These are phyloP conservation scores for Saksenaea oblongispora DNA, from an alignment of 371 early-diverging fungal genomes.

Conservation along the genomic window DNA sequence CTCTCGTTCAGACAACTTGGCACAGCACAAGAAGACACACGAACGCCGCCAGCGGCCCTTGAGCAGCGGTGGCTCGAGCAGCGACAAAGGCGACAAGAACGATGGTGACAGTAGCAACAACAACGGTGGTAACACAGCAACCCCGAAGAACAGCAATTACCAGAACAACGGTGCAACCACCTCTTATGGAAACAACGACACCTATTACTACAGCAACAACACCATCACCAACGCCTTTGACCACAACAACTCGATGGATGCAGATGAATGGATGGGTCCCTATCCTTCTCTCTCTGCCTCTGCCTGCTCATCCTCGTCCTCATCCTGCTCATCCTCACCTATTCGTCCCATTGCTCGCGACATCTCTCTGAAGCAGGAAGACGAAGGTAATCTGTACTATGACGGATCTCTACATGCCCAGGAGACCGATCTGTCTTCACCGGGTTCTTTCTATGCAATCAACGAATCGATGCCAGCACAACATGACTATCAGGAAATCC, in stretches of 20 bases:
- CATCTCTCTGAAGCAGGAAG: neutral
- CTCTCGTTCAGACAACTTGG: slow-evolving; percentile 70
- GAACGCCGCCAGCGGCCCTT: slow-evolving; percentile 12
- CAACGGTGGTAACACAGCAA: slow-evolving; percentile 1
- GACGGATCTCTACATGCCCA: slow-evolving; percentile 3
- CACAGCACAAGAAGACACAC: slow-evolving; percentile 72
- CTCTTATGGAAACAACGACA: neutral
- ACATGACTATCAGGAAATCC: slow-evolving; percentile 2
- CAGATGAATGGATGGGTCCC: neutral
- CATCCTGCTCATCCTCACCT: slow-evolving; percentile 18
- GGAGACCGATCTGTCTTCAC: slow-evolving; percentile 13
- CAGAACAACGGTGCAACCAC: neutral
- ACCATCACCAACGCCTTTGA: neutral
- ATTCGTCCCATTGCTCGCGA: slow-evolving; percentile 4
- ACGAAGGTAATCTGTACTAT: slow-evolving; percentile 1
- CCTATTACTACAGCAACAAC: neutral
- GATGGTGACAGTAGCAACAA: neutral
- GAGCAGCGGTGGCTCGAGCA: slow-evolving; percentile 6
- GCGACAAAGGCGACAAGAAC: slow-evolving; percentile 6
- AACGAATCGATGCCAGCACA: neutral
- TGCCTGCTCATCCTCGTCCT: slow-evolving; percentile 11
- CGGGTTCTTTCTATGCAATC: slow-evolving; percentile 1
- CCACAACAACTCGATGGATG: neutral
- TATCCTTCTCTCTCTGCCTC: neutral
- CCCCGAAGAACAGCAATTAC: neutral